Evolutionary conservation across 106 monocot genomes (phyloP).

Genomic region (Chionographis japonica): DNA sequence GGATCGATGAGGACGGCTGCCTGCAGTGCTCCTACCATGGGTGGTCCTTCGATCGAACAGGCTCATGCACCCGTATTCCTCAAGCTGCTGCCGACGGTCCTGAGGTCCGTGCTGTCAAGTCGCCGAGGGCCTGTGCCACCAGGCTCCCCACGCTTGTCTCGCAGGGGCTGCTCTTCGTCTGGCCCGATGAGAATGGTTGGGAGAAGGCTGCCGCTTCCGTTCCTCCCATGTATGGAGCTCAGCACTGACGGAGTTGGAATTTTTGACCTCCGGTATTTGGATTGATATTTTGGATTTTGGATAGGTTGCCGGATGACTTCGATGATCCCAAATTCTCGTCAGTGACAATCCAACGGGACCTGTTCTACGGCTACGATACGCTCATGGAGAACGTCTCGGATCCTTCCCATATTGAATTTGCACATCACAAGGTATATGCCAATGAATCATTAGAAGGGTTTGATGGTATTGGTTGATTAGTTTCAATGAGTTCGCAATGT

Average conservation of each 20-base stretch:
- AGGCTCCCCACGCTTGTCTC: slow-evolving; percentile 86
- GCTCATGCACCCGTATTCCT: slow-evolving; percentile 72
- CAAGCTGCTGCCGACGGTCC: slow-evolving; percentile 79
- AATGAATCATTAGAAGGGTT: background rate
- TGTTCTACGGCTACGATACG: slow-evolving; percentile 95
- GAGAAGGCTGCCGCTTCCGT: slow-evolving; percentile 63
- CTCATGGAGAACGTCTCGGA: slow-evolving; percentile 98
- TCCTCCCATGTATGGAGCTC: slow-evolving; percentile 58
- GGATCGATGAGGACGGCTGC: slow-evolving; percentile 92
- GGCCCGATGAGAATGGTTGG: slow-evolving; percentile 98
- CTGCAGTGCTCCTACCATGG: slow-evolving; percentile 98
- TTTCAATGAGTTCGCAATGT: too few species aligned
- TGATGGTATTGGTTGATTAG: too few species aligned
- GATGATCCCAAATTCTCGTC: slow-evolving; percentile 73
- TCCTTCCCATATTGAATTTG: slow-evolving; percentile 97
- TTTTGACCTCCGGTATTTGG: background rate
- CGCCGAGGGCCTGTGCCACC: slow-evolving; percentile 54
- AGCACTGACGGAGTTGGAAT: too few species aligned
- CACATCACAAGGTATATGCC: slow-evolving; percentile 86
- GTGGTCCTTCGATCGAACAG: slow-evolving; percentile 84
- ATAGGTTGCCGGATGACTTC: slow-evolving; percentile 85
- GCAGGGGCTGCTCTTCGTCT: slow-evolving; percentile 89
- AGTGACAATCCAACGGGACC: slow-evolving; percentile 87
- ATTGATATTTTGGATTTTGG: slow-evolving; percentile 4
- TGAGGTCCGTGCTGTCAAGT: slow-evolving; percentile 52